Evolutionary conservation across 139 green algal species (phyloP).

Genomic region (Ulvella scutata): DNA sequence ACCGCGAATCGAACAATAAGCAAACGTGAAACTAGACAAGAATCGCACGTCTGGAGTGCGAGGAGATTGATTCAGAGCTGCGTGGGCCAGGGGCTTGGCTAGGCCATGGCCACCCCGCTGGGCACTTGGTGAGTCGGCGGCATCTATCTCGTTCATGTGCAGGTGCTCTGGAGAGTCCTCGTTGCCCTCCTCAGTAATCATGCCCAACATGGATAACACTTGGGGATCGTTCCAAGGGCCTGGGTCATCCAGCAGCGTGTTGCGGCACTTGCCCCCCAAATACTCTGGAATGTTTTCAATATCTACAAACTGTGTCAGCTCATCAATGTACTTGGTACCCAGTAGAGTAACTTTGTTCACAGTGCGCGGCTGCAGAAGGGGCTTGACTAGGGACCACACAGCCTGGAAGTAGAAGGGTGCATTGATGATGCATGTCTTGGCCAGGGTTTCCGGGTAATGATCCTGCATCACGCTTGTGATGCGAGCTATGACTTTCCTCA

Average conservation of each 20-base stretch:
- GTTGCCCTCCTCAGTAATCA: background rate
- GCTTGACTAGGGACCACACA: constrained; percentile 52
- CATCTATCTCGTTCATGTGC: background rate
- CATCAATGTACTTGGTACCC: constrained; percentile 42
- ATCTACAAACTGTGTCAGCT: constrained; percentile 58
- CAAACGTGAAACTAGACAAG: too few species aligned
- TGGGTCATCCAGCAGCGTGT: constrained; percentile 62
- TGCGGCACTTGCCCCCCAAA: constrained; percentile 41
- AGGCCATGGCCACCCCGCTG: too few species aligned
- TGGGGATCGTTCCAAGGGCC: constrained; percentile 61
- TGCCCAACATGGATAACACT: constrained; percentile 19
- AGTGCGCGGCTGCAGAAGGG: constrained; percentile 56
- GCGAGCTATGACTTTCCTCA: constrained; percentile 24
- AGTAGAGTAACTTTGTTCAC: constrained; percentile 57
- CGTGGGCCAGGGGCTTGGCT: too few species aligned
- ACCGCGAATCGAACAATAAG: too few species aligned
- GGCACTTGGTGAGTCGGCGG: too few species aligned
- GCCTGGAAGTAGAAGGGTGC: constrained; percentile 54
- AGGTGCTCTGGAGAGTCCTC: background rate
- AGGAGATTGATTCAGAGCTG: too few species aligned
- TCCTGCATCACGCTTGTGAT: constrained; percentile 48
- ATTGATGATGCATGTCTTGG: constrained; percentile 73
- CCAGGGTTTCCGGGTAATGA: constrained; percentile 78
- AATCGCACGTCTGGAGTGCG: too few species aligned
- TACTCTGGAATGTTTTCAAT: constrained; percentile 57